phyloP scores from a whole-genome alignment of 768 basidiomycete genomes.

The Tylopilus cervinicoccineus region DNA sequence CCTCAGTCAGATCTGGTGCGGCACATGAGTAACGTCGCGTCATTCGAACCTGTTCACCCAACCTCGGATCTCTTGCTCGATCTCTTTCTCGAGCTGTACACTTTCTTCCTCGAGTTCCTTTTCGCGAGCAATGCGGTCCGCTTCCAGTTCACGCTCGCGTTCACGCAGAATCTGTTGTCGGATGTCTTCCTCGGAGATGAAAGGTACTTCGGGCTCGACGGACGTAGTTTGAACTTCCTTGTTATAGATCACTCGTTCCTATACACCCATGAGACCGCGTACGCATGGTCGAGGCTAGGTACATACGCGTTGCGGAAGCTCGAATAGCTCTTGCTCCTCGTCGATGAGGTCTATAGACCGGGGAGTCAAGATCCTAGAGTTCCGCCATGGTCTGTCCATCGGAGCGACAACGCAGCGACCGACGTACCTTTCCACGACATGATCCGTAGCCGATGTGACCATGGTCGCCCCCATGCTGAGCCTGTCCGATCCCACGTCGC shows the following conservation, averaged over 20 bases:
- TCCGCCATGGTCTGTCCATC: slow-evolving; percentile 5
- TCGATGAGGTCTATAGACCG: slow-evolving; percentile 78
- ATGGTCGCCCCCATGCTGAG: slow-evolving; percentile 43
- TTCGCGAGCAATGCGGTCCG: slow-evolving; percentile 64
- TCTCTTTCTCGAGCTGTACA: slow-evolving; percentile 78
- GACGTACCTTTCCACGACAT: slow-evolving; percentile 65
- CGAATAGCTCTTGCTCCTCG: slow-evolving; percentile 85
- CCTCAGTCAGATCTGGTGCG: slow-evolving; percentile 73
- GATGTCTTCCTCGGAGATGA: slow-evolving; percentile 66
- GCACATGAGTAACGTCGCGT: neutral
- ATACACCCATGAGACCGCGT: slow-evolving; percentile 4
- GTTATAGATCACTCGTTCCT: slow-evolving; percentile 81
- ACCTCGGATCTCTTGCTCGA: slow-evolving; percentile 85
- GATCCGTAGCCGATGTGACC: slow-evolving; percentile 54
- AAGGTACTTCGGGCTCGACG: slow-evolving; percentile 50
- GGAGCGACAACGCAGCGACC: neutral
- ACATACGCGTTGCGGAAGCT: slow-evolving; percentile 78
- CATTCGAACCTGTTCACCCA: neutral
- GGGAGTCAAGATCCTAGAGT: slow-evolving; percentile 54
- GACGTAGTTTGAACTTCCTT: slow-evolving; percentile 80
- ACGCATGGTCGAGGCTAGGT: neutral
- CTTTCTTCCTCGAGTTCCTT: slow-evolving; percentile 81
- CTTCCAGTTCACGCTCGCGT: slow-evolving; percentile 64
- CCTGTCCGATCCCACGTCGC: slow-evolving; percentile 55
- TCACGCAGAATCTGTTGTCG: slow-evolving; percentile 61